Percentiles rank a stretch among this genome's conserved stretches.
Evolutionary conservation across 176 grass and related monocot species (phyloP).

Genomic region (Eleusine indica): DNA sequence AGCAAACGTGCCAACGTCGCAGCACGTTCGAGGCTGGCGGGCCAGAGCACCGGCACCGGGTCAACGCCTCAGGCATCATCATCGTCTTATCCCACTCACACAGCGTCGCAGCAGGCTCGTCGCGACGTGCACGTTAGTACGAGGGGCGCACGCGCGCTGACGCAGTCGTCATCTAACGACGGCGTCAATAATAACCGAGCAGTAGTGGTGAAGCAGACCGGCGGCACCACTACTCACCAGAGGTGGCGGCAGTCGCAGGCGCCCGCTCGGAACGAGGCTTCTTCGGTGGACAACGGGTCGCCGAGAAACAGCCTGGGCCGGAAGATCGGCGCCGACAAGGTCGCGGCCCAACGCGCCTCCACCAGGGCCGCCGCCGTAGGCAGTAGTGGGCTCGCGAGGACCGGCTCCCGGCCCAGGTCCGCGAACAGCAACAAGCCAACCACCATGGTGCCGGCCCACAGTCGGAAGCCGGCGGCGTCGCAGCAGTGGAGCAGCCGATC

Average conservation of each 20-base stretch:
- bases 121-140: not conserved
- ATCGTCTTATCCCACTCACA: not conserved
- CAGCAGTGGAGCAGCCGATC: not conserved
- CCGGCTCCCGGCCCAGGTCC: not conserved
- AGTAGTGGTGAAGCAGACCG: too few species aligned
- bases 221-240: not conserved
- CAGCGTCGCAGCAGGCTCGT: not conserved
- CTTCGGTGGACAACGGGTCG: not conserved
- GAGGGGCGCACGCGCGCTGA: not conserved
- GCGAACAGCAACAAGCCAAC: not conserved
- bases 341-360: not conserved
- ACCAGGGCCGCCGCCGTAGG: not conserved
- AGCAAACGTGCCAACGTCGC: constrained; percentile 29
- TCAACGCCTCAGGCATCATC: constrained; percentile 1
- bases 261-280: not conserved
- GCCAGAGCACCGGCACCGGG: not conserved
- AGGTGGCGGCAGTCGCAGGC: not conserved
- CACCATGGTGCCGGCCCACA: not conserved
- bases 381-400: not conserved
- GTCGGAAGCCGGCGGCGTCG: not conserved
- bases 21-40: constrained; percentile 34
- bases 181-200: not conserved
- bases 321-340: not conserved
- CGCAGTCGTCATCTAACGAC: not conserved
- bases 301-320: not conserved